These are phyloP conservation scores for Ceraceosorus bombacis DNA, from an alignment of 1,284 basidiomycete genomes.

Conservation along the genomic window DNA sequence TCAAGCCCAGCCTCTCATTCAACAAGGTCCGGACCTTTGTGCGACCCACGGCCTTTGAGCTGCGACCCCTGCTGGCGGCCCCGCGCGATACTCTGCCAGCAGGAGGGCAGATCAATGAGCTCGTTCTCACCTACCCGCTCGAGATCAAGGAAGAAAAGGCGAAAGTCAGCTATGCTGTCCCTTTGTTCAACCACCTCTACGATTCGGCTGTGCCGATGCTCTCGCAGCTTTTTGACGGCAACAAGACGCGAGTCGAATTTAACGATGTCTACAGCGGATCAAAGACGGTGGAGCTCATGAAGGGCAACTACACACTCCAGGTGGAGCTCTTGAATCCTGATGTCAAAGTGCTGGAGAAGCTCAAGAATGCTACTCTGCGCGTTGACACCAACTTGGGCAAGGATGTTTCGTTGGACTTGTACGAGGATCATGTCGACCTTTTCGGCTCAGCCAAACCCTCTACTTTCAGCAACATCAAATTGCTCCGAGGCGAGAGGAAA, in stretches of 20 bases:
- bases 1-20: constrained; percentile 42
- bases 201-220: constrained; percentile 46
- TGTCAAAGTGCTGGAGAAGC: constrained; percentile 38
- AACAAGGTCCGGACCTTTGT: constrained; percentile 42
- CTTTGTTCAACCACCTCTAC: constrained; percentile 45
- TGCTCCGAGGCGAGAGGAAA: constrained; percentile 42
- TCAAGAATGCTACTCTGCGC: constrained; percentile 40
- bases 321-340: constrained; percentile 40
- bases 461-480: constrained; percentile 37
- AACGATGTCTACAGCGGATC: constrained; percentile 44
- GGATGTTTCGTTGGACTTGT: constrained; percentile 37
- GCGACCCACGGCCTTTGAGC: constrained; percentile 31
- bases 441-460: constrained; percentile 28
- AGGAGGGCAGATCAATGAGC: constrained; percentile 43
- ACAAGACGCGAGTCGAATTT: constrained; percentile 40
- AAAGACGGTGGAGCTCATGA: constrained; percentile 42
- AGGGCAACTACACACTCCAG: constrained; percentile 46
- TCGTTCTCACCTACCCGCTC: constrained; percentile 46
- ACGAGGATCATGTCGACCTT: constrained; percentile 45
- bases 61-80: constrained; percentile 34
- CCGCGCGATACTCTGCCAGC: constrained; percentile 42
- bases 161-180: constrained; percentile 36
- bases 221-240: constrained; percentile 41
- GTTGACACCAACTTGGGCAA: constrained; percentile 45
- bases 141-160: constrained; percentile 37